A percentile compares a stretch with the other conserved stretches of the same genome.
These are phyloP conservation scores for Aspergillus chevalieri DNA, from an alignment of 2,329 filamentous ascomycete species.

Conservation along the genomic window DNA sequence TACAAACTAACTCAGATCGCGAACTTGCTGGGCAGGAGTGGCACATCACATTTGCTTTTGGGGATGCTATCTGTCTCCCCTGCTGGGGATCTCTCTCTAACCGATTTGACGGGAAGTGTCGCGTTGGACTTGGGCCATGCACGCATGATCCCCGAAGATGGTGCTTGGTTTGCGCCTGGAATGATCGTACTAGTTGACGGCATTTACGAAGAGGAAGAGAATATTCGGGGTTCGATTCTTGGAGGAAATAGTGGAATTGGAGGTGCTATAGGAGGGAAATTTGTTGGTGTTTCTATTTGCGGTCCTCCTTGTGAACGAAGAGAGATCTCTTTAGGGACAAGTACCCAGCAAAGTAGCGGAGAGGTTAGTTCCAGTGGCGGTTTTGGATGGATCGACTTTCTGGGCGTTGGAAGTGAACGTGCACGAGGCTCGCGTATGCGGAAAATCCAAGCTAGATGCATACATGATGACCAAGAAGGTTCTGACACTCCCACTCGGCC, in stretches of 20 bases:
- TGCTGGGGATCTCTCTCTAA: slow-evolving; percentile 73
- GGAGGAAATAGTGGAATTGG: slow-evolving; percentile 77
- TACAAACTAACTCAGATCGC: slow-evolving; percentile 87
- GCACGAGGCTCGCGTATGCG: slow-evolving; percentile 79
- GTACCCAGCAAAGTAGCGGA: slow-evolving; percentile 36
- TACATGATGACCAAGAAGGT: slow-evolving; percentile 33
- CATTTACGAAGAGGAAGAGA: slow-evolving; percentile 91
- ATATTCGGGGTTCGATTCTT: slow-evolving; percentile 57
- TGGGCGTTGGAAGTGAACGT: slow-evolving; percentile 84
- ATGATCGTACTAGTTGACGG: slow-evolving; percentile 96
- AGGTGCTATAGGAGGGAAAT: slow-evolving; percentile 84
- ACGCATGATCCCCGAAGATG: slow-evolving; percentile 73
- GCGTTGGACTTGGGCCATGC: slow-evolving; percentile 75
- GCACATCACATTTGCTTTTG: slow-evolving; percentile 77
- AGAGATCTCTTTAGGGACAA: slow-evolving; percentile 68
- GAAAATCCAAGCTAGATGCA: slow-evolving; percentile 64
- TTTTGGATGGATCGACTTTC: slow-evolving; percentile 96
- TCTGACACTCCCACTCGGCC: slow-evolving; percentile 32
- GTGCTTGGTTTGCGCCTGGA: slow-evolving; percentile 86
- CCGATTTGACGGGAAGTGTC: slow-evolving; percentile 84
- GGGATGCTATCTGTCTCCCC: slow-evolving; percentile 76
- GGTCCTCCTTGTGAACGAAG: slow-evolving; percentile 87
- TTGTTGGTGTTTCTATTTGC: slow-evolving; percentile 83
- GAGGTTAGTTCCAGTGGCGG: slow-evolving; percentile 58
- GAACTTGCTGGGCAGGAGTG: slow-evolving; percentile 69